Conservation (phyloP, 2,329 filamentous ascomycete species). For the Cladosporium austrohemisphaericum region DNA sequence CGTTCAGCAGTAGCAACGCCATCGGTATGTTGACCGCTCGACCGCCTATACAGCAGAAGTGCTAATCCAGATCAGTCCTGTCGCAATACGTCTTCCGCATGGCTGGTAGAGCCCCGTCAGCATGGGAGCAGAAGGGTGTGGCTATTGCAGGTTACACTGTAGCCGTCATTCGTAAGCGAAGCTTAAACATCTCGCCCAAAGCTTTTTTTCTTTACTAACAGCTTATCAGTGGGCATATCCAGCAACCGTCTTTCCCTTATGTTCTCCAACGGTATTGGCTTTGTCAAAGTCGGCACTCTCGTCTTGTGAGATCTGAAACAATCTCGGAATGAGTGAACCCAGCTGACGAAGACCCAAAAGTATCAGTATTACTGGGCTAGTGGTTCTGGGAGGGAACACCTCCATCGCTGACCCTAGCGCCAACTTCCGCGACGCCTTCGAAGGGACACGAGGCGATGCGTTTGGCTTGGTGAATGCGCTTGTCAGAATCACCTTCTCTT, state of each 20-base stretch:
- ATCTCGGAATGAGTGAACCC: constrained; percentile 12
- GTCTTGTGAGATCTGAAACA: constrained; percentile 44
- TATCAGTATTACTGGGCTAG: constrained; percentile 49
- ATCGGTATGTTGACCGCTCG: constrained; percentile 41
- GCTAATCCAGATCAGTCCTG: constrained; percentile 32
- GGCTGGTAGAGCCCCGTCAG: constrained; percentile 46
- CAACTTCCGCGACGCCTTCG: constrained; percentile 56
- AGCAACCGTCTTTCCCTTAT: constrained; percentile 55
- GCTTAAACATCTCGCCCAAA: constrained; percentile 38
- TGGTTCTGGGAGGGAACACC: constrained; percentile 57
- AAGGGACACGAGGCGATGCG: constrained; percentile 43
- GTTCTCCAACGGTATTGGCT: constrained; percentile 54
- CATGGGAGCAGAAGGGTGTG: constrained; percentile 66
- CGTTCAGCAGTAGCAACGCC: constrained; percentile 63
- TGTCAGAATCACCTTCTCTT: constrained; percentile 49
- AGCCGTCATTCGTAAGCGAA: constrained; percentile 38
- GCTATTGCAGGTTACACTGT: constrained; percentile 62
- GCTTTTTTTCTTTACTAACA: constrained; percentile 24
- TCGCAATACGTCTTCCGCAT: constrained; percentile 62
- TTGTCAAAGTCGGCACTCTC: constrained; percentile 59
- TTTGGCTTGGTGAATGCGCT: constrained; percentile 57
- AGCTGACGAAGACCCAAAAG: neutral
- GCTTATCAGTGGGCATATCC: constrained; percentile 22
- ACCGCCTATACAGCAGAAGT: neutral
- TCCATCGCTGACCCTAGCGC: constrained; percentile 47